Conservation (phyloP, 1,284 basidiomycete species). For the Trametes versicolor region DNA sequence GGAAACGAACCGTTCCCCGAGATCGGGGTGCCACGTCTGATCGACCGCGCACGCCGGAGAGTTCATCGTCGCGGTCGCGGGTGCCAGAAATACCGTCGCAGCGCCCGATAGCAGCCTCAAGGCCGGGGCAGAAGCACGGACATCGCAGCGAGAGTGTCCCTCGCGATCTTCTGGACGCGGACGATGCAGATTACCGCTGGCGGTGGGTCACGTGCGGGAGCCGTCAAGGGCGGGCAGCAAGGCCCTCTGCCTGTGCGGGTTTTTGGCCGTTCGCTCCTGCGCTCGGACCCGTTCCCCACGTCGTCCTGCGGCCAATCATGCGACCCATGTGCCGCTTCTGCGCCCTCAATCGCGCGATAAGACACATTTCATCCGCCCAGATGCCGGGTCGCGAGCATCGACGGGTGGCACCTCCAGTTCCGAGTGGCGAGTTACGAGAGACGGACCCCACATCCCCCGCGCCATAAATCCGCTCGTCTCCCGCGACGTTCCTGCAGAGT, state of each 20-base stretch:
- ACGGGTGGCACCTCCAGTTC: slow-evolving; percentile 9
- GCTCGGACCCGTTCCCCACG: slow-evolving; percentile 24
- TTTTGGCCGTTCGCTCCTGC: slow-evolving; percentile 49
- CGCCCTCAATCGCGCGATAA: slow-evolving; percentile 35
- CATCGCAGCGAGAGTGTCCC: slow-evolving; percentile 8
- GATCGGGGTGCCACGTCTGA: not conserved
- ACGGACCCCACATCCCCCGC: slow-evolving; percentile 10
- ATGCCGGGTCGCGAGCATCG: slow-evolving; percentile 10
- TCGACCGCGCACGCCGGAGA: slow-evolving; percentile 15
- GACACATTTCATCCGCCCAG: slow-evolving; percentile 21
- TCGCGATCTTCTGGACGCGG: slow-evolving; percentile 15
- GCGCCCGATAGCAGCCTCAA: slow-evolving; percentile 20
- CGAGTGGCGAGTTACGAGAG: slow-evolving; percentile 18
- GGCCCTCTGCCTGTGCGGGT: slow-evolving; percentile 40
- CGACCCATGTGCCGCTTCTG: slow-evolving; percentile 39
- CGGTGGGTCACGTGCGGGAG: slow-evolving; percentile 31
- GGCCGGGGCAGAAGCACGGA: slow-evolving; percentile 17
- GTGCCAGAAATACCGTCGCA: slow-evolving; percentile 15
- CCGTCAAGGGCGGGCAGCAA: slow-evolving; percentile 12
- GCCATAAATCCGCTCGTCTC: slow-evolving; percentile 20
- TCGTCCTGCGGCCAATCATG: slow-evolving; percentile 40
- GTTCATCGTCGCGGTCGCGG: not conserved
- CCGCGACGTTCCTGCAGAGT: not conserved
- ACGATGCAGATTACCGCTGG: slow-evolving; percentile 27
- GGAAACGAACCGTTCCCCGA: not conserved